These are phyloP conservation scores for Emergomyces africanus DNA, from an alignment of 2,329 filamentous ascomycete species.

Conservation along the genomic window DNA sequence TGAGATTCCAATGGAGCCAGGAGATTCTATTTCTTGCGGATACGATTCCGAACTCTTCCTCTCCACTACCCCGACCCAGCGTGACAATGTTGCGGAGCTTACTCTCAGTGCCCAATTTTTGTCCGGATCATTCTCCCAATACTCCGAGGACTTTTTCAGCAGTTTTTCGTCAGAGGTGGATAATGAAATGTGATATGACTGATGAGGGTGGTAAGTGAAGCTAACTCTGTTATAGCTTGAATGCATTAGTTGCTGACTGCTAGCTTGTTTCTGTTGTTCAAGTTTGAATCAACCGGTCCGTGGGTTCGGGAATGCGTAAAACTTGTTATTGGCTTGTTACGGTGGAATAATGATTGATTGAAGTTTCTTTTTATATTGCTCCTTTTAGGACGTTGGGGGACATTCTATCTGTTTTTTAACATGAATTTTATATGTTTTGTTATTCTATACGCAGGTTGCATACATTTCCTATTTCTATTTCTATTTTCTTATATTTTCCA, in stretches of 20 bases:
- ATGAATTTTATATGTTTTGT: background rate
- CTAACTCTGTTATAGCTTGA: no score
- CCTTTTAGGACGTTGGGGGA: background rate
- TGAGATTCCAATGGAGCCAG: background rate
- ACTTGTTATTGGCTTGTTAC: background rate
- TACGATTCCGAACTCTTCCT: constrained; percentile 25
- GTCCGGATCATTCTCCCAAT: constrained; percentile 19
- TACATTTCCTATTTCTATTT: background rate
- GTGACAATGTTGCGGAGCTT: constrained; percentile 1
- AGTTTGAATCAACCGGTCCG: background rate
- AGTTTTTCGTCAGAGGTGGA: constrained; percentile 6
- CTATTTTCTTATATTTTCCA: background rate
- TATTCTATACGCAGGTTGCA: background rate
- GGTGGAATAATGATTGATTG: background rate
- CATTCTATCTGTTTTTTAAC: background rate
- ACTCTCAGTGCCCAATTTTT: constrained; percentile 23
- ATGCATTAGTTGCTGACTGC: background rate
- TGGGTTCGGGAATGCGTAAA: background rate
- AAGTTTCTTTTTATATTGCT: no score
- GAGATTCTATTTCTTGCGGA: background rate
- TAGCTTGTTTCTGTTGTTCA: background rate
- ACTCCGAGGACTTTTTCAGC: constrained; percentile 19
- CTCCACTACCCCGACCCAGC: constrained; percentile 18
- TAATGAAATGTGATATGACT: background rate
- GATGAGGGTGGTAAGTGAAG: background rate